Conservation (phyloP, 257 asterid genomes). For the Handroanthus guayacan region DNA sequence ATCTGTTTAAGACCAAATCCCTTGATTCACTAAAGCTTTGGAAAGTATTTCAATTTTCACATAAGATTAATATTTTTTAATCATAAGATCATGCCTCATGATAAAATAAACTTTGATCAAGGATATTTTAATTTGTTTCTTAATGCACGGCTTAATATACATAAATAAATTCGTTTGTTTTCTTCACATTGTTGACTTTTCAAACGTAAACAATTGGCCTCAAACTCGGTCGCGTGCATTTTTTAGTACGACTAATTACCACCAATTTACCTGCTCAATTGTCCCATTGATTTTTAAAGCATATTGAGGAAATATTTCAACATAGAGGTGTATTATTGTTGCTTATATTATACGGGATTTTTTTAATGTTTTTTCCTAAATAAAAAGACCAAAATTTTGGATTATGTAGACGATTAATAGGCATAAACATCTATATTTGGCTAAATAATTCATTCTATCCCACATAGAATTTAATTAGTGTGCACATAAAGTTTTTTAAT, state of each 20-base stretch:
- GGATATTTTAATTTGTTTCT: neutral
- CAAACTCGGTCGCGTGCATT: too few species aligned
- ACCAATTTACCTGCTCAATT: too few species aligned
- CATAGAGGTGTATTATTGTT: neutral
- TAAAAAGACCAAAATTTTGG: neutral
- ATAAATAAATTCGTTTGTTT: too few species aligned
- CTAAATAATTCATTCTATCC: neutral
- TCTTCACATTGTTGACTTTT: too few species aligned
- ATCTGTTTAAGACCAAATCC: too few species aligned
- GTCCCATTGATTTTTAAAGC: neutral
- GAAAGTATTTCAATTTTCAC: too few species aligned
- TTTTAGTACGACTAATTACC: too few species aligned
- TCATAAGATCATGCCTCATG: neutral
- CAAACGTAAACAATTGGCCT: too few species aligned
- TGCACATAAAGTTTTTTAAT: slow-evolving; percentile 1
- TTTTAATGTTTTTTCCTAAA: neutral
- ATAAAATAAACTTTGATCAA: neutral
- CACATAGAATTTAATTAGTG: neutral
- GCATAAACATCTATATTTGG: neutral
- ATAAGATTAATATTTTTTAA: neutral
- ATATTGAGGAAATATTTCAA: neutral
- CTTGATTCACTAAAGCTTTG: too few species aligned
- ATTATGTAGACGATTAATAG: neutral
- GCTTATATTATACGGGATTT: neutral
- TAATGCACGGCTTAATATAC: neutral